Evolutionary conservation across 1,284 basidiomycete species (phyloP).

Genomic region (Malassezia sympodialis): DNA sequence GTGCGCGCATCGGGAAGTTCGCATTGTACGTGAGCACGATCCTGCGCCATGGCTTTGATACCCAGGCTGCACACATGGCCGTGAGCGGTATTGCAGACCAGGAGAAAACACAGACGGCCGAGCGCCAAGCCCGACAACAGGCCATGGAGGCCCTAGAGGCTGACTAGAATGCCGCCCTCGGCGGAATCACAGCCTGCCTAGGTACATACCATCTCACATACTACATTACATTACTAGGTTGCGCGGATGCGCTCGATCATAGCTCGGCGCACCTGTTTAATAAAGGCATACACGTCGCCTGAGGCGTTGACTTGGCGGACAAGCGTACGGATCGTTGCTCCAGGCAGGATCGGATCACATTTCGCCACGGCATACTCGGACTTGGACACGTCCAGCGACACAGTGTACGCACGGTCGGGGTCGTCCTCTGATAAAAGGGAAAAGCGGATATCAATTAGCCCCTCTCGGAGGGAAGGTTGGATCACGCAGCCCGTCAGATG

Average conservation of each 20-base stretch:
- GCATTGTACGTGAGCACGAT: conserved; percentile 6
- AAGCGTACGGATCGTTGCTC: conserved; percentile 17
- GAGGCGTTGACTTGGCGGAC: conserved; percentile 25
- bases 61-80: conserved; percentile 8
- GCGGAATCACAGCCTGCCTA: background rate
- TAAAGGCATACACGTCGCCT: conserved; percentile 30
- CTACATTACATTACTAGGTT: background rate
- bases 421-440: background rate
- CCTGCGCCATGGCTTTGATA: conserved; percentile 7
- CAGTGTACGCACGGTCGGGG: conserved; percentile 15
- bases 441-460: conserved; percentile 5
- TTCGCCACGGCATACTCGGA: conserved; percentile 1
- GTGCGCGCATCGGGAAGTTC: conserved; percentile 6
- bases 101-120: conserved; percentile 1
- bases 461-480: conserved; percentile 10
- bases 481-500: conserved; percentile 28
- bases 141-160: background rate
- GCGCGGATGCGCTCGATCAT: conserved; percentile 1
- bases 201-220: background rate
- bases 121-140: background rate
- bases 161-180: background rate
- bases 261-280: conserved; percentile 13
- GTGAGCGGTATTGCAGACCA: conserved; percentile 13
- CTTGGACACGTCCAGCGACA: conserved; percentile 14
- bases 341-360: conserved; percentile 5